Base-by-base conservation (phyloP, 768 basidiomycete species). In the Mycena albidolilacea region DNA sequence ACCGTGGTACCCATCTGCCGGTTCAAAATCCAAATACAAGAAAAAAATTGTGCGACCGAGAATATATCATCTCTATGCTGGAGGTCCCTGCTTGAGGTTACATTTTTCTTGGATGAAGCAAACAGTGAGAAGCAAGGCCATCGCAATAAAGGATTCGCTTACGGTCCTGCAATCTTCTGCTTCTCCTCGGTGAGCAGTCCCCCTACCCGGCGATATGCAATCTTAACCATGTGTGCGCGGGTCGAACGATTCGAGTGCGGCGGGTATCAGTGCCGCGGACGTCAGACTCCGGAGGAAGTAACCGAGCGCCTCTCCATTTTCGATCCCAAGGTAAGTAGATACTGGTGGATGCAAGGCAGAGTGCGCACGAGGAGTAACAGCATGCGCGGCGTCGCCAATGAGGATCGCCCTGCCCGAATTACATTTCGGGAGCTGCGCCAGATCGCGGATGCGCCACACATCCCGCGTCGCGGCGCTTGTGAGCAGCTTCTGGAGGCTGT, bases 221-320 rank as follows among this genome's bases (percentile, higher is more conserved):
- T 64, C 71, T 73, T 71, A 4, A 73, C 68, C 64, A 50, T 67
- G 60, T 75, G 71, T 19, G 68, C 71, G 19, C 75, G 75, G 5
- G 71, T 66, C 68, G 30, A 75, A 73, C 1, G 54, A 59, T 63
- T 48, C 38, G 7, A 73, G 60, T 15, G 68, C 71, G 5, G 9
- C 35, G 2, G 71, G 67, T 11, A 75, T 62, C 43, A 73, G 44
- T 38, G 39, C 54, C 3, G 46, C 43, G 23, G 75, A 73, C 11
- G 63, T 14, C 5, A 71, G 21, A 37, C 64, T n/a, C 3, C 23
- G 14, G 66, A 83, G 81, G 66, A 83, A 70, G 2, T 79, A 82
- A 60, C 79, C 71, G 14, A 83, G 72, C 17, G 84, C 82, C 14
- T 78, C 77, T 6, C 81, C 82, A 61, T 83, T 83, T 69, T 83